These are phyloP conservation scores for Yueomyces sinensis DNA, from an alignment of 805 yeast genomes.

Conservation along the genomic window DNA sequence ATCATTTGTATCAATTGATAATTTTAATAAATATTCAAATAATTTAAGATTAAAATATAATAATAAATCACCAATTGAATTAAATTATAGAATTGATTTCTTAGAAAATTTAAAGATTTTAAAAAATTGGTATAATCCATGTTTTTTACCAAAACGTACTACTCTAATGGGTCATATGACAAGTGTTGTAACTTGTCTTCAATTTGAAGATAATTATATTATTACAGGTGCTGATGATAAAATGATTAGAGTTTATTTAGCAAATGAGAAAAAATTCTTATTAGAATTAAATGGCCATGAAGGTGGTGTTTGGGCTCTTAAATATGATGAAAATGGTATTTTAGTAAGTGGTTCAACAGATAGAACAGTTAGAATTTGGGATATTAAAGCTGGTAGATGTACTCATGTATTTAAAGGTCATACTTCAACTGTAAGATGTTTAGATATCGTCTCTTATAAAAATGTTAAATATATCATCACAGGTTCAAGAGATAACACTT, in stretches of 20 bases:
- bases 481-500: constrained; percentile 66
- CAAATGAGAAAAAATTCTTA: constrained; percentile 53
- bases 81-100: constrained; percentile 32
- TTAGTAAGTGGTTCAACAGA: constrained; percentile 92
- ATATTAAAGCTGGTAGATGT: constrained; percentile 68
- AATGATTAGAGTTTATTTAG: constrained; percentile 67
- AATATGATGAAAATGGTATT: constrained; percentile 58
- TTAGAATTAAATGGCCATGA: constrained; percentile 72
- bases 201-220: constrained; percentile 80
- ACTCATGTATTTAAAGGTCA: constrained; percentile 89
- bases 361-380: constrained; percentile 89
- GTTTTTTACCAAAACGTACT: constrained; percentile 51
- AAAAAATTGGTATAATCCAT: constrained; percentile 71
- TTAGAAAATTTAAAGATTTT: constrained; percentile 65
- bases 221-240: constrained; percentile 89
- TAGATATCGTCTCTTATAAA: constrained; percentile 64
- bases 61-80: constrained; percentile 17
- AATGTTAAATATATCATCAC: constrained; percentile 65
- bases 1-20: constrained; percentile 36
- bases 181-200: constrained; percentile 88
- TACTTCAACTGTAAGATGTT: constrained; percentile 83
- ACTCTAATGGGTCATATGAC: constrained; percentile 59
- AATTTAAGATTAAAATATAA: constrained; percentile 15
- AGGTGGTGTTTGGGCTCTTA: constrained; percentile 98
- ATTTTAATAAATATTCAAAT: constrained; percentile 27